phyloP scores from a whole-genome alignment of 805 yeast genomes.

The Kregervanrija fluxuum region DNA sequence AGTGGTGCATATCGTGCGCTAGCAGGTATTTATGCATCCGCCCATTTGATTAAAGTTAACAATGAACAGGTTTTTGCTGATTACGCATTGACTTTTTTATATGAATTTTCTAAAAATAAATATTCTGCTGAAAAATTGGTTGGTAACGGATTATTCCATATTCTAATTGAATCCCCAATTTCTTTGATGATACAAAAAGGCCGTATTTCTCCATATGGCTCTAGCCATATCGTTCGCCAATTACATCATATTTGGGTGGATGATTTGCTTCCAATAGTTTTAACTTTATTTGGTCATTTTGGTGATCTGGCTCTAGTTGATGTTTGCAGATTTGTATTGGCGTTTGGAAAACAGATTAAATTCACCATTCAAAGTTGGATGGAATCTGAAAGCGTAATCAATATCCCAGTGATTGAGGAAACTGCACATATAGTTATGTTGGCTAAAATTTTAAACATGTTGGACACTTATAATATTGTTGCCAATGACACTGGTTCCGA shows the following conservation, averaged over 20 bases:
- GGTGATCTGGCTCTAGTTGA: conserved; percentile 63
- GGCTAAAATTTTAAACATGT: conserved; percentile 45
- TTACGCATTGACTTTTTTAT: conserved; percentile 56
- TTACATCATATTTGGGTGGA: conserved; percentile 80
- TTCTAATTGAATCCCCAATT: conserved; percentile 66
- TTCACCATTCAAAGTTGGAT: conserved; percentile 62
- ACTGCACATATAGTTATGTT: conserved; percentile 63
- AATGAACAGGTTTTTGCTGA: conserved; percentile 70
- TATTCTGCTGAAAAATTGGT: conserved; percentile 62
- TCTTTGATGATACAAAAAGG: conserved; percentile 65
- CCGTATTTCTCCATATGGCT: conserved; percentile 40
- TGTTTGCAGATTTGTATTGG: conserved; percentile 50
- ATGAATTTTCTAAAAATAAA: conserved; percentile 57
- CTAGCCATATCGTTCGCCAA: conserved; percentile 15
- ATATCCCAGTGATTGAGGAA: conserved; percentile 47
- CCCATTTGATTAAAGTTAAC: conserved; percentile 53
- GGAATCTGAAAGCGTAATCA: conserved; percentile 40
- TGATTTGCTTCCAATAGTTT: conserved; percentile 65
- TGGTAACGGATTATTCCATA: conserved; percentile 55
- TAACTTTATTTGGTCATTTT: conserved; percentile 52
- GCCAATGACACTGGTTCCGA: conserved; percentile 14
- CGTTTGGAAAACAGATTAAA: conserved; percentile 60
- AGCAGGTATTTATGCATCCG: conserved; percentile 57
- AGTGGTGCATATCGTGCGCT: conserved; percentile 57
- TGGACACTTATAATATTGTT: conserved; percentile 47